Percentiles rank a stretch among this genome's conserved stretches.
Evolutionary conservation across 139 green algal species (phyloP).

Genomic region (Picochlorum sp.): DNA sequence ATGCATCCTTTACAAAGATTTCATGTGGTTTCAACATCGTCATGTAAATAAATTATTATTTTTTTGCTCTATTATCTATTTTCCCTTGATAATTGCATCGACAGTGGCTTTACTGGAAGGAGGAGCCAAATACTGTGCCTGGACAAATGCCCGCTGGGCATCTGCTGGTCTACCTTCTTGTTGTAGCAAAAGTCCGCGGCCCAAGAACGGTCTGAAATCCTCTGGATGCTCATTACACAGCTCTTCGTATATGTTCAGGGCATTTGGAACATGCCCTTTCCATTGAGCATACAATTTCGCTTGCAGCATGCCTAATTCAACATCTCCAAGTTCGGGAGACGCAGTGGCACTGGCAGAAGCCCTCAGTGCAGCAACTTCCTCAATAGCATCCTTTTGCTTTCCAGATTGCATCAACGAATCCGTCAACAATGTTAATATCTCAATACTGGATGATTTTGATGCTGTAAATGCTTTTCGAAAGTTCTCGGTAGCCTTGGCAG

Average conservation of each 20-base stretch:
- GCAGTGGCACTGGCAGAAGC: background rate
- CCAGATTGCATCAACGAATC: slow-evolving; percentile 7
- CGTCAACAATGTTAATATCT: slow-evolving; percentile 26
- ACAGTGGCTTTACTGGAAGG: slow-evolving; percentile 11
- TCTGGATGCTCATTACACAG: slow-evolving; percentile 25
- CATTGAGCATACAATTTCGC: slow-evolving; percentile 34
- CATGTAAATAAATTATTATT: background rate
- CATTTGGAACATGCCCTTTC: slow-evolving; percentile 32
- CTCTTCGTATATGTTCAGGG: slow-evolving; percentile 29
- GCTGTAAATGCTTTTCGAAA: slow-evolving; percentile 22
- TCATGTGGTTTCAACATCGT: slow-evolving; percentile 7
- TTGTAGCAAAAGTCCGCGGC: slow-evolving; percentile 33
- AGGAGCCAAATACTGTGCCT: slow-evolving; percentile 32
- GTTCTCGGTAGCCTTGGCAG: slow-evolving; percentile 13
- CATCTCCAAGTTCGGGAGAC: slow-evolving; percentile 1
- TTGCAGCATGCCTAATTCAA: slow-evolving; percentile 28
- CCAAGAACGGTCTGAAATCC: slow-evolving; percentile 36
- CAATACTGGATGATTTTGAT: slow-evolving; percentile 5
- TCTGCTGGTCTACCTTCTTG: slow-evolving; percentile 28
- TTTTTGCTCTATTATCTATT: background rate
- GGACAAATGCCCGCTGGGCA: slow-evolving; percentile 30
- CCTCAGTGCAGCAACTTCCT: slow-evolving; percentile 16
- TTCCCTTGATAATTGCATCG: slow-evolving; percentile 12
- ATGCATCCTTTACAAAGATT: background rate
- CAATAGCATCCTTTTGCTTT: slow-evolving; percentile 21